These are phyloP conservation scores for Kokia cookei DNA, from an alignment of 441 rosid genomes.

Conservation along the genomic window DNA sequence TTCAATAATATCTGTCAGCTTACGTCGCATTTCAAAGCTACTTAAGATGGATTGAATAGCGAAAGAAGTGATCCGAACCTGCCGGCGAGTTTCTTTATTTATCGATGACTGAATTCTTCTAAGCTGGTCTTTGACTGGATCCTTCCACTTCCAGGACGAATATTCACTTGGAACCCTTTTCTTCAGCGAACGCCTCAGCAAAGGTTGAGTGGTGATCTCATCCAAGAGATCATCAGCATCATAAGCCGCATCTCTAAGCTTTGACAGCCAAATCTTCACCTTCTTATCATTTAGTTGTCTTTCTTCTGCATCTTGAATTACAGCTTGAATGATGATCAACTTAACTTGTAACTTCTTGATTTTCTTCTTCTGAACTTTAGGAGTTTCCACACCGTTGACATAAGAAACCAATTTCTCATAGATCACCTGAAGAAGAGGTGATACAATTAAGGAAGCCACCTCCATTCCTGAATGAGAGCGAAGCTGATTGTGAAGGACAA, in stretches of 20 bases:
- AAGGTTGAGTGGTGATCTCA: not conserved
- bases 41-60: not conserved
- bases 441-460: slow-evolving; percentile 10
- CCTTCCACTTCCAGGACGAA: not conserved
- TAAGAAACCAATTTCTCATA: not conserved
- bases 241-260: not conserved
- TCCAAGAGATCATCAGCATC: slow-evolving; percentile 18
- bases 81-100: not conserved
- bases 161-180: not conserved
- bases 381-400: not conserved
- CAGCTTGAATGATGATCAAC: slow-evolving; percentile 6
- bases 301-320: slow-evolving; percentile 14
- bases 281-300: not conserved
- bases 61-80: not conserved
- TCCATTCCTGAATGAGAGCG: not conserved
- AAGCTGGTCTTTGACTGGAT: not conserved
- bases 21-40: not conserved
- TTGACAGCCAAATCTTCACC: slow-evolving; percentile 12
- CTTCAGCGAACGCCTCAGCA: not conserved
- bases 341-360: not conserved
- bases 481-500: not conserved
- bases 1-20: not conserved
- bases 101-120: not conserved
- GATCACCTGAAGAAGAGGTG: slow-evolving; percentile 22
- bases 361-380: not conserved